Base-by-base conservation (phyloP, 345 rosid species). In the Draba incana region DNA sequence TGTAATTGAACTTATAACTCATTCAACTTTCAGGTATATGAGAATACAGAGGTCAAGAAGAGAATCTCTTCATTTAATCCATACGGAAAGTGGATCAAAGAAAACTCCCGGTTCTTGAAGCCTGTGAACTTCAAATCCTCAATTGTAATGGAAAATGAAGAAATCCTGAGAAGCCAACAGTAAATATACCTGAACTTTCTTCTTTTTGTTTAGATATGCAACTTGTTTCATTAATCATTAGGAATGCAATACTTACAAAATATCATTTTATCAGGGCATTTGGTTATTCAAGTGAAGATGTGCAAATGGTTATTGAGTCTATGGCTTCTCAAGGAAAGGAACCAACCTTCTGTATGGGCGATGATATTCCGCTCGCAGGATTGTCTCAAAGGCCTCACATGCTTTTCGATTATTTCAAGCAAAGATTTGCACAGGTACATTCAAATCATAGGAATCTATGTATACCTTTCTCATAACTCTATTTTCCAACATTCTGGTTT, bases 301-400 rank as follows among this genome's bases (percentile, higher is more conserved):
- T 94, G 23, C 99, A 94, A 78, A 94, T 94, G 99, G 85, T 94
- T 74, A 94, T 94, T 82, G 97, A 94, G 80, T 69, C 82, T 31
- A 94, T 94, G 99, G 97, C 99, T 71, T 68, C 96, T 4, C 96
- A 94, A 80, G 99, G 96, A 56, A 93, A 93, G 80, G 98, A 93
- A 72, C 97, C 98, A 50, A 92, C 98, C 31, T 92, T 90, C 84
- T 92, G 98, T 78, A 90, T 90, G 98, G 98, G 96, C 3, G 97
- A 90, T 80, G 97, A 90, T 78, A 86, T 82, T 81, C 98, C 97
- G 1, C 66, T 92, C 70, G 97, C 98, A 53, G 82, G 84, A 54
- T 62, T 93, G 79, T 94, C 97, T 64, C 99, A 86, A 68, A 91
- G 68, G 80, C 84, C 92, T 9, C 99, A 94, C 51, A 80, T 91